Evolutionary conservation across 345 rosid genomes (phyloP).

Genomic region (Noccaea bulbosa): DNA sequence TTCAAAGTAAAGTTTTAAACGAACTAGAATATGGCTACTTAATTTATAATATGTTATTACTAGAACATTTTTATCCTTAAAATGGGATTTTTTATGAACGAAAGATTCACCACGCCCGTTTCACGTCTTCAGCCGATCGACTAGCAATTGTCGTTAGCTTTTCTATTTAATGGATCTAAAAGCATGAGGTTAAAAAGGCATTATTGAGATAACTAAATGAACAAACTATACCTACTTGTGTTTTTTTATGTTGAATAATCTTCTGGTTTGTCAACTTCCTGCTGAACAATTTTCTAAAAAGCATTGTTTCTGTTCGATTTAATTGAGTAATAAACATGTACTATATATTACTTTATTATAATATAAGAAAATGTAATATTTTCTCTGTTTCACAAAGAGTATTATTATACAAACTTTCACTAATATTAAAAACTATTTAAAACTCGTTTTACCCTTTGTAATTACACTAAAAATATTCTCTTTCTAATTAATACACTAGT

Average conservation of each 20-base stretch:
- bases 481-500: too few species aligned
- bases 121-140: slow-evolving; percentile 18
- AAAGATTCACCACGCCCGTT: slow-evolving; percentile 4
- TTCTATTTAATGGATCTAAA: slow-evolving; percentile 13
- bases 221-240: slow-evolving; percentile 31
- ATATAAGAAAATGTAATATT: too few species aligned
- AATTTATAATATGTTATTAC: not conserved
- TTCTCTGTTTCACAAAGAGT: too few species aligned
- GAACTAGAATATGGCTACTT: not conserved
- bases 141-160: slow-evolving; percentile 28
- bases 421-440: too few species aligned
- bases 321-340: not conserved
- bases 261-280: slow-evolving; percentile 36
- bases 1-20: too few species aligned
- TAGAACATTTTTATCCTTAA: not conserved
- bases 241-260: slow-evolving; percentile 30
- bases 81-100: not conserved
- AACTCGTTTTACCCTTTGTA: too few species aligned
- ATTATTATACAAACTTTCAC: too few species aligned
- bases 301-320: not conserved
- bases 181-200: slow-evolving; percentile 23
- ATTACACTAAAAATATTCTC: too few species aligned
- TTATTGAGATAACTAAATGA: slow-evolving; percentile 19
- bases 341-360: too few species aligned
- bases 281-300: not conserved